Evolutionary conservation across 108 stramenopile genomes (phyloP), one percentile per base, ranked within the genome.

Genomic region (Skeletonema tropicum): DNA sequence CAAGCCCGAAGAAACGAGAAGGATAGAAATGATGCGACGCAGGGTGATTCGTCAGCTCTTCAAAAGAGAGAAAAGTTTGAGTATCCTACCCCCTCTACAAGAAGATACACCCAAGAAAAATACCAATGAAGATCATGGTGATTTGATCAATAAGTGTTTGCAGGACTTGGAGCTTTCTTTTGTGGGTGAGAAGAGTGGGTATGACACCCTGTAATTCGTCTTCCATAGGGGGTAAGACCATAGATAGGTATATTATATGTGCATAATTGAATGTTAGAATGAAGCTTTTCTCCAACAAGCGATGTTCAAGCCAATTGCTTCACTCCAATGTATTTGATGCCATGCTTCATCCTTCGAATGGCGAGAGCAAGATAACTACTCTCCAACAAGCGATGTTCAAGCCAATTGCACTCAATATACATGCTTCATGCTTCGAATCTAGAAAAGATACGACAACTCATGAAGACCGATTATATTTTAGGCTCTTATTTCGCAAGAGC

Each of bases 401-500:
- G 26, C 26, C 26, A 29, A 29, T 29, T 29, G 26, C 26, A 29
- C 26, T 29, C 26, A 1, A 29, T n/a, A 29, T 29, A 29, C 2
- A 29, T 29, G 26, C 26, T 29, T 29, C 26, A 29, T 29, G 26
- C 26, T 29, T 29, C 26, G 26, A 1, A 29, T 29, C 26, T 29
- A 29, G 26, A 29, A 29, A 29, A 29, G 26, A 29, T 29, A 29
- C 26, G 26, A 29, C 2, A 2, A 1, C 2, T 29, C 26, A 29
- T 29, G 1, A 29, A 29, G 2, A 2, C 26, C 26, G 26, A 1
- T 29, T 29, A 1, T 29, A 29, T 2, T 29, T 29, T 29, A 29
- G 2, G 12, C 3, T 1, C 21, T 67, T 77, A 82, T 33, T 82
- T 82, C 12, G 80, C 80, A 29, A 82, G 67, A 6, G 80, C 80